These are phyloP conservation scores for Cutaneotrichosporon arboriforme DNA, from an alignment of 1,284 basidiomycete genomes.

Conservation along the genomic window DNA sequence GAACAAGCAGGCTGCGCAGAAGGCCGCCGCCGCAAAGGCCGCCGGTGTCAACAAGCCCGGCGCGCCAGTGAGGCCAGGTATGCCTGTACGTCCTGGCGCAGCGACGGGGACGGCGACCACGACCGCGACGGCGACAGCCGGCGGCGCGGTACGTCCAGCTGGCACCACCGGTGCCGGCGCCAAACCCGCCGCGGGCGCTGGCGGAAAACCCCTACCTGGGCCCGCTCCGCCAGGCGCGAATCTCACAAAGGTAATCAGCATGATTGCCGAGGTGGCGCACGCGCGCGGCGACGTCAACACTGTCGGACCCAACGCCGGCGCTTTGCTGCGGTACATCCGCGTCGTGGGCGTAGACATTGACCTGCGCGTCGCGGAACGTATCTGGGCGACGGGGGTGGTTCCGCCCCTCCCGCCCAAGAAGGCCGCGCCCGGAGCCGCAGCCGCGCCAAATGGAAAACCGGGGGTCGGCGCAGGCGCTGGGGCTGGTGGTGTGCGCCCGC, in stretches of 20 bases:
- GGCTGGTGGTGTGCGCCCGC: background rate
- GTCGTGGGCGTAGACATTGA: conserved; percentile 44
- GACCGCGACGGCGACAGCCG: background rate
- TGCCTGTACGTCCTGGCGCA: conserved; percentile 2
- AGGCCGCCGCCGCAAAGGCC: conserved; percentile 23
- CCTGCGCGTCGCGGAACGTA: conserved; percentile 35
- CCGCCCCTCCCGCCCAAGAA: conserved; percentile 24
- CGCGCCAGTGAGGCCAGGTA: background rate
- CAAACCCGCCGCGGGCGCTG: background rate
- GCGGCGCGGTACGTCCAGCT: background rate
- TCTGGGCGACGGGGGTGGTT: conserved; percentile 43
- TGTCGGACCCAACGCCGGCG: conserved; percentile 40
- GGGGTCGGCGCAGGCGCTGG: background rate
- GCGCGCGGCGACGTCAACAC: conserved; percentile 43
- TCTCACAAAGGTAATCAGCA: conserved; percentile 41
- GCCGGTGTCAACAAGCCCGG: conserved; percentile 4
- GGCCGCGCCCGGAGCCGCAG: background rate
- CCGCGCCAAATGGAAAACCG: conserved; percentile 4
- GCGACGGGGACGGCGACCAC: background rate
- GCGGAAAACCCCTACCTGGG: conserved; percentile 23
- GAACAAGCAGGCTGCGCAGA: conserved; percentile 35
- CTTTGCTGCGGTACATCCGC: conserved; percentile 41
- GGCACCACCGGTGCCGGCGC: background rate
- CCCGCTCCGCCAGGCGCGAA: conserved; percentile 41
- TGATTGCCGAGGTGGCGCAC: conserved; percentile 44